Evolutionary conservation across 805 yeast species (phyloP), one percentile per base, ranked within the genome.

Genomic region (Candida krabiensis): DNA sequence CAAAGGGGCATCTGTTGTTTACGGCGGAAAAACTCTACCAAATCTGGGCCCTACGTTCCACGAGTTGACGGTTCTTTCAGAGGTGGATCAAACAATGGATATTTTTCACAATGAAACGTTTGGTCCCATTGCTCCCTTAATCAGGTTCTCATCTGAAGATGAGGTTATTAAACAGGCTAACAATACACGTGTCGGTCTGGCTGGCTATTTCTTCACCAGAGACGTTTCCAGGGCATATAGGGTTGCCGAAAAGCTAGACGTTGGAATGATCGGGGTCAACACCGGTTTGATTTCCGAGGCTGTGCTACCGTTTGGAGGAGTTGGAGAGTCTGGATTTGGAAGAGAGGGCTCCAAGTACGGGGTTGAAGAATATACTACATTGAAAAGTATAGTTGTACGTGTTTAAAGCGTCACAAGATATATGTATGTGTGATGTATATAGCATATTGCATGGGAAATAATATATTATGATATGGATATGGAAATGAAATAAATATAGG

Each of bases 181-280:
- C 62, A 64, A 66, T 40, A 73, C 78, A 9, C 72, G 70, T 4
- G 84, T 78, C 19, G 95, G 93, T 5, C 71, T 85, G 32, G 90
- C 90, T 3, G 86, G 86, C 6, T 86, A 85, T 57, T 72, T 85
- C 57, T 83, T 53, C 66, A 73, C 88, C 19, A 56, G 65, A 33
- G 72, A 80, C 58, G 50, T 77, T 37, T 50, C 63, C 32, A 69
- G 78, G 23, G 68, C 79, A 3, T 70, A 77, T 60, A 63, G 69
- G 28, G 75, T 81, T 8, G 77, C 82, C 8, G 86, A 80, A 57
- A 73, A 66, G 19, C 66, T 85, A 29, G 78, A 82, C 43, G 80
- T 73, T 18, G 93, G 93, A 18, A 85, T 86, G 91, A 72, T 85
- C 33, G 91, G 90, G 19, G 77, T 76, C 41, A 85, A 86, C 63